Conservation (phyloP, 208 protist species). For the Vickermania spadyakhi region DNA sequence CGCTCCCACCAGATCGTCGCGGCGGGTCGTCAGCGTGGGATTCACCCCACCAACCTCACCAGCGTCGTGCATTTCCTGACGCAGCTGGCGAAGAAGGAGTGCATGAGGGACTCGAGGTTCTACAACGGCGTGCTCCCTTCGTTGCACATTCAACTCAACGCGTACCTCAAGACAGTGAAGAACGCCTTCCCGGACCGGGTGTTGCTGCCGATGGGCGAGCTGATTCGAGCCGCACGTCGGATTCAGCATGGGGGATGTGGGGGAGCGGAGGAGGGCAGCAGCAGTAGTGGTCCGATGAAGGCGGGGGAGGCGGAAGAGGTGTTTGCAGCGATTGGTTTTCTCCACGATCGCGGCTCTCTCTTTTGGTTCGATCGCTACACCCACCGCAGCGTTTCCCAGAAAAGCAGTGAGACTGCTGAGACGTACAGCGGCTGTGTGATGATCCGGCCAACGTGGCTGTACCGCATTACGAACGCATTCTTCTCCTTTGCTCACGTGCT, state of each 20-base stretch:
- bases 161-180: constrained; percentile 54
- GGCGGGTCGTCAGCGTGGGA: constrained; percentile 38
- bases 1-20: constrained; percentile 71
- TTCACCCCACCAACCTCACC: constrained; percentile 62
- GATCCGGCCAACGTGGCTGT: constrained; percentile 71
- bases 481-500: constrained; percentile 86
- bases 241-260: background rate
- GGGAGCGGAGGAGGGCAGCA: background rate
- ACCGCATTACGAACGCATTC: constrained; percentile 59
- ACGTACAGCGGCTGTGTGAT: constrained; percentile 28
- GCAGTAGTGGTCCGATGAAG: background rate
- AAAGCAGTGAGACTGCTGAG: background rate
- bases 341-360: background rate
- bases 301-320: background rate
- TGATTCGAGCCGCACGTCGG: constrained; percentile 17
- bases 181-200: constrained; percentile 44
- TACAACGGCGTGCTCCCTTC: constrained; percentile 17
- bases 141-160: constrained; percentile 65
- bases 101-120: constrained; percentile 62
- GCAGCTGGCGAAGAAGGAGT: constrained; percentile 46
- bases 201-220: constrained; percentile 63
- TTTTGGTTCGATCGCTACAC: background rate
- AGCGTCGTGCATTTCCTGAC: constrained; percentile 55
- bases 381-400: background rate
- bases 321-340: background rate